A percentile compares a stretch with the other conserved stretches of the same genome.
These are phyloP conservation scores for Paulownia fortunei DNA, from an alignment of 257 asterid species.

Conservation along the genomic window DNA sequence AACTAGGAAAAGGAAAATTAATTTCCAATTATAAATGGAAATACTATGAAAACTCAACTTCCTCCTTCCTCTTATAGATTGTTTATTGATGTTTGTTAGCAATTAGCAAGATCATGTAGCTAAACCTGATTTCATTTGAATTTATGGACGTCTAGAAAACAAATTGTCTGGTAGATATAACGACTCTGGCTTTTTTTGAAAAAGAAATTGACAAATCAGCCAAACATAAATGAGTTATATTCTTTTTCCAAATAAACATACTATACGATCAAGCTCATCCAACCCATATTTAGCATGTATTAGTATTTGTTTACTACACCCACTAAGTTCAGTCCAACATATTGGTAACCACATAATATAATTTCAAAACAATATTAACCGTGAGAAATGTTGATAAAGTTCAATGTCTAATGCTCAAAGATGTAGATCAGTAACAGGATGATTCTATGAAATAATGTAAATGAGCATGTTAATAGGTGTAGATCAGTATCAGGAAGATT, in stretches of 20 bases:
- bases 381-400: not conserved
- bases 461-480: not conserved
- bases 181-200: not conserved
- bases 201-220: not conserved
- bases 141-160: not conserved
- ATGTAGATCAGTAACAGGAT: not conserved
- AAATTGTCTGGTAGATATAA: not conserved
- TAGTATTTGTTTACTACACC: not conserved
- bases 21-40: not conserved
- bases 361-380: not conserved
- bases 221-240: not conserved
- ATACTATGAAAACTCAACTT: not conserved
- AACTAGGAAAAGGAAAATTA: not conserved
- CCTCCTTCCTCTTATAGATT: not conserved
- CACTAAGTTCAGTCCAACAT: not conserved
- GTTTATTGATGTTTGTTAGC: not conserved
- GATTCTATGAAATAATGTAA: not conserved
- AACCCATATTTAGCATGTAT: not conserved
- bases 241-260: not conserved
- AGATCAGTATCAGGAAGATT: no score
- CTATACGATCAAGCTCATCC: not conserved
- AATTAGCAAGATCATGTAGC: not conserved
- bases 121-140: constrained; percentile 1
- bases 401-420: not conserved
- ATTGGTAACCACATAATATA: not conserved